Conservation (phyloP, 2,329 filamentous ascomycete genomes). For the Arthrobotrys sphaeroides region DNA sequence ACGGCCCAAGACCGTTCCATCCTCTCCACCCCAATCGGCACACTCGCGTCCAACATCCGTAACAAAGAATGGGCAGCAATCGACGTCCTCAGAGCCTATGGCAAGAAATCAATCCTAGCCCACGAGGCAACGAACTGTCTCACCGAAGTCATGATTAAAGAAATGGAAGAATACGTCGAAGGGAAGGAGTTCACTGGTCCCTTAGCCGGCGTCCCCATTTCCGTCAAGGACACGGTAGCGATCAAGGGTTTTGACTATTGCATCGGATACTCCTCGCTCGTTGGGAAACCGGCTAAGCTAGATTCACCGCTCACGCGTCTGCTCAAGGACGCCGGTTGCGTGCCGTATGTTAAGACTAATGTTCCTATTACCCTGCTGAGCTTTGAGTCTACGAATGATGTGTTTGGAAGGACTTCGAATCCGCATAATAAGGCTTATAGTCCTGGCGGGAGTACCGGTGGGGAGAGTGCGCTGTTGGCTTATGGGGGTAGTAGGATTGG, state of each 20-base stretch:
- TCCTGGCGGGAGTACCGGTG: slow-evolving; percentile 87
- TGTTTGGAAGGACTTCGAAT: slow-evolving; percentile 86
- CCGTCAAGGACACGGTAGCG: slow-evolving; percentile 80
- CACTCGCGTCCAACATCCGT: slow-evolving; percentile 81
- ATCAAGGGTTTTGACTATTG: slow-evolving; percentile 84
- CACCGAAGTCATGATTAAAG: slow-evolving; percentile 83
- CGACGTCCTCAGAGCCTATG: slow-evolving; percentile 83
- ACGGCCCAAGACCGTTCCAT: slow-evolving; percentile 72
- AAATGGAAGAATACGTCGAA: slow-evolving; percentile 76
- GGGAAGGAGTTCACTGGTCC: slow-evolving; percentile 64
- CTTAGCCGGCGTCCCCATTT: slow-evolving; percentile 85
- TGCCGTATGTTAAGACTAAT: slow-evolving; percentile 94
- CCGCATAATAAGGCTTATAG: slow-evolving; percentile 86
- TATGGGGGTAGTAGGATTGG: slow-evolving; percentile 84
- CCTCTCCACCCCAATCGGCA: slow-evolving; percentile 76
- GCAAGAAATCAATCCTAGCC: slow-evolving; percentile 83
- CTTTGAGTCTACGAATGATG: slow-evolving; percentile 80
- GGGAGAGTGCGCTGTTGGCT: slow-evolving; percentile 82
- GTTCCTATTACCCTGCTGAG: slow-evolving; percentile 85
- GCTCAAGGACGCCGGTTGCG: slow-evolving; percentile 84
- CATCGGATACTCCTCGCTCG: slow-evolving; percentile 80
- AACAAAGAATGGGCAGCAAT: slow-evolving; percentile 72
- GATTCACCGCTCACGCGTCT: slow-evolving; percentile 80
- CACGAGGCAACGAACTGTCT: slow-evolving; percentile 89
- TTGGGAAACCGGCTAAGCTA: slow-evolving; percentile 69